These are phyloP conservation scores for Ophiocordyceps camponoti-rufipedis DNA, from an alignment of 2,329 filamentous ascomycete genomes.

Conservation along the genomic window DNA sequence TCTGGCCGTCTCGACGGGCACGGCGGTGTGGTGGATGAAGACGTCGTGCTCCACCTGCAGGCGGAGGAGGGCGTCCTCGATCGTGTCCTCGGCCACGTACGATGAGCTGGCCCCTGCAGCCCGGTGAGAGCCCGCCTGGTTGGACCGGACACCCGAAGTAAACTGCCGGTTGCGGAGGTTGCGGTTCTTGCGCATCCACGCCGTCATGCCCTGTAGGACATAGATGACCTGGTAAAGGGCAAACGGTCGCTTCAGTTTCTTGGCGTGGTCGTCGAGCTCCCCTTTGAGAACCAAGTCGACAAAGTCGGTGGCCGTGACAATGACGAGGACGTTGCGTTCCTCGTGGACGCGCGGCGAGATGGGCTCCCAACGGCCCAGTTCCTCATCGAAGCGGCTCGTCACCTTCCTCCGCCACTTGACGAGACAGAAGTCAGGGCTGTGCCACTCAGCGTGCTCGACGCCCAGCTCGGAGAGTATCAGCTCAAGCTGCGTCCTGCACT, in stretches of 20 bases:
- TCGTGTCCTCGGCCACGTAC: conserved; percentile 45
- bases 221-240: conserved; percentile 41
- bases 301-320: conserved; percentile 47
- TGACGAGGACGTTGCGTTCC: conserved; percentile 43
- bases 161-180: conserved; percentile 51
- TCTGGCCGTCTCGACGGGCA: conserved; percentile 44
- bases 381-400: conserved; percentile 40
- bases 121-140: conserved; percentile 9
- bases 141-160: conserved; percentile 40
- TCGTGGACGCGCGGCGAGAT: conserved; percentile 27
- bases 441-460: conserved; percentile 25
- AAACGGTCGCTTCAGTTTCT: conserved; percentile 34
- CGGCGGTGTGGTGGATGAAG: conserved; percentile 50
- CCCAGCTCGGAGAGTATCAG: conserved; percentile 30
- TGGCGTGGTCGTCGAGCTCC: conserved; percentile 40
- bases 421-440: conserved; percentile 29
- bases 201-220: conserved; percentile 48
- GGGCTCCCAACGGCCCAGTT: conserved; percentile 46
- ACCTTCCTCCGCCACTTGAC: conserved; percentile 55
- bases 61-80: conserved; percentile 54
- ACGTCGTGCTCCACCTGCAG: conserved; percentile 50
- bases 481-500: conserved; percentile 25
- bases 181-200: conserved; percentile 51
- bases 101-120: conserved; percentile 16
- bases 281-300: conserved; percentile 36